These are phyloP conservation scores for Podaxis carcinomalis DNA, from an alignment of 768 basidiomycete species.

Conservation along the genomic window DNA sequence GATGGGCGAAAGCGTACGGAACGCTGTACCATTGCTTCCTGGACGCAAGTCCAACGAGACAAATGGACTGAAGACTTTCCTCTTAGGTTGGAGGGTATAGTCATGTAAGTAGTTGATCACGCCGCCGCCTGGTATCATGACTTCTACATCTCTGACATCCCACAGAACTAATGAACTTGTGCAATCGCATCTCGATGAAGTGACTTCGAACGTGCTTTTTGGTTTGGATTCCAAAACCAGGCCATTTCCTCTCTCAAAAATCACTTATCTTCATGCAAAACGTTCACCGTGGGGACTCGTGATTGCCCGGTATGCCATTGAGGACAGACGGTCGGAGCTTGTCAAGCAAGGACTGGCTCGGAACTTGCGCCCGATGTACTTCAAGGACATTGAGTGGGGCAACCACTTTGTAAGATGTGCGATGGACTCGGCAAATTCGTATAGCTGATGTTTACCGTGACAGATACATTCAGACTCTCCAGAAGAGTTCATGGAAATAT, in stretches of 20 bases:
- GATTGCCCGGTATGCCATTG: too few relatives aligned
- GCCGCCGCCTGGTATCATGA: neutral
- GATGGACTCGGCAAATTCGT: neutral
- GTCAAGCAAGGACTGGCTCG: neutral
- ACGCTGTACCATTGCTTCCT: neutral
- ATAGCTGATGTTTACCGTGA: neutral
- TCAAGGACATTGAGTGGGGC: neutral
- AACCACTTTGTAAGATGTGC: neutral
- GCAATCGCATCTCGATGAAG: neutral
- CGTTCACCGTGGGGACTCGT: neutral
- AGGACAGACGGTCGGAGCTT: neutral
- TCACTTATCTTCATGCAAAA: neutral
- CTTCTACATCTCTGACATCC: too few relatives aligned
- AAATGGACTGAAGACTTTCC: neutral
- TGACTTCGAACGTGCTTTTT: neutral
- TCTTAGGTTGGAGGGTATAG: neutral
- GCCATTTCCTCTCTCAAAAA: neutral
- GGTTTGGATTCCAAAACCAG: neutral
- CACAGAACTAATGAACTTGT: neutral
- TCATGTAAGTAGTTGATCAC: neutral
- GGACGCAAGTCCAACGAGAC: neutral
- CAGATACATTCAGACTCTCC: neutral
- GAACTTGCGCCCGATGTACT: neutral
- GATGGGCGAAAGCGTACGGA: neutral
- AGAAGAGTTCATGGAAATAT: neutral